Conservation (phyloP, 2,329 filamentous ascomycete genomes). For the Ophiosphaerella herpotricha region DNA sequence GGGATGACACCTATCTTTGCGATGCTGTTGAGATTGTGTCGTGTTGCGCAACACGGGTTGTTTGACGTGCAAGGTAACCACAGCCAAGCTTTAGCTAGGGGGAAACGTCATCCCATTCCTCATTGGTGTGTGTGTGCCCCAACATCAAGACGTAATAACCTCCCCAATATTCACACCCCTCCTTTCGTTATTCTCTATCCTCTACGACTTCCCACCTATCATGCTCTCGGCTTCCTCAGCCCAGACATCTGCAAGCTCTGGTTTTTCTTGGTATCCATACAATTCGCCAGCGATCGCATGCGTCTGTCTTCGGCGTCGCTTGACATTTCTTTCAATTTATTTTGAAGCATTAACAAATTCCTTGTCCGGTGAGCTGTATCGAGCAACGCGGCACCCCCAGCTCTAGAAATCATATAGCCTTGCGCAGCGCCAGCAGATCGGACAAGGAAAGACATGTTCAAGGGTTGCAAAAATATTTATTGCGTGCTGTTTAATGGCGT, state of each 20-base stretch:
- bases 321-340: neutral
- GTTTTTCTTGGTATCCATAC: neutral
- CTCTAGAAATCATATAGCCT: conserved; percentile 4
- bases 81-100: conserved; percentile 3
- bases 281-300: conserved; percentile 3
- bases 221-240: conserved; percentile 1
- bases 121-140: neutral
- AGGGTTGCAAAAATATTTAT: neutral
- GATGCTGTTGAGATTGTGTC: conserved; percentile 3
- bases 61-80: conserved; percentile 1
- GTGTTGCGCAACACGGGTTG: conserved; percentile 13
- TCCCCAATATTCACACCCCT: neutral
- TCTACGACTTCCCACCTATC: neutral
- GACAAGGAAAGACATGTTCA: conserved; percentile 9
- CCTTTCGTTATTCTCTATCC: neutral
- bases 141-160: too few species aligned
- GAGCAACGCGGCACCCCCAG: conserved; percentile 9
- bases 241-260: conserved; percentile 8
- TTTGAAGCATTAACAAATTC: neutral
- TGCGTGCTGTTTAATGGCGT: neutral
- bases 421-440: neutral
- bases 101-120: conserved; percentile 3
- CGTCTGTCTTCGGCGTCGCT: neutral
- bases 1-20: conserved; percentile 7
- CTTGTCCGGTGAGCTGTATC: neutral